Base-by-base conservation (phyloP, 108 stramenopile genomes). In the Asterionellopsis glacialis region DNA sequence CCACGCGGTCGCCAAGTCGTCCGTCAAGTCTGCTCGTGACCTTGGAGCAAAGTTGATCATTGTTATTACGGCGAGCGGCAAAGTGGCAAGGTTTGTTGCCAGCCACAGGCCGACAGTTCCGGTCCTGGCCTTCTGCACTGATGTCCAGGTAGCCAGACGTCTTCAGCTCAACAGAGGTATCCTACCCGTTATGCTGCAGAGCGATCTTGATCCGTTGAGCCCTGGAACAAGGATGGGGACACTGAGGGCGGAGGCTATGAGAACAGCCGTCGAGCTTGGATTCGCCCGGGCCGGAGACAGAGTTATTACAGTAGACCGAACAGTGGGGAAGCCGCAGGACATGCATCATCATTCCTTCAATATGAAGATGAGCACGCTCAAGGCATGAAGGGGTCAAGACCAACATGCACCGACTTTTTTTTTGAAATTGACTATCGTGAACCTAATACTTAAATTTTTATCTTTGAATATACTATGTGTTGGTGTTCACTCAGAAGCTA, bases 361-460 rank as follows among this genome's bases (percentile, higher is more conserved):
- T 56, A 83, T 86, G 73, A 83, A 86, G 57, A 74, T 85, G 55
- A 64, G 67, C n/a, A 85, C 83, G n/a, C 54, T 81, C 18, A 64
- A 66, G 55, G 63, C 33, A 33, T 33, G 7, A 33, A 33, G 33
- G 33, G 33, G 33, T 33, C 5, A 2, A 33, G 2, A 5, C 33
- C 2, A 2, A 33, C 2, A 33, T 33, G 33, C 33, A 33, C n/a
- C n/a, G n/a, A n/a, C n/a, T n/a, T n/a, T n/a, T n/a, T n/a, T n/a
- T n/a, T n/a, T n/a, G 33, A 33, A 33, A 33, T 33, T 7, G 33
- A 33, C 33, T 7, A 33, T 7, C 33, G 7, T 7, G 7, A 33
- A 33, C 5, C 7, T 33, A 33, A 33, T 33, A 33, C 33, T 33
- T 33, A 33, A 33, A 33, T 7, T 33, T 5, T 5, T 5, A 33